Evolutionary conservation across 2,329 filamentous ascomycete species (phyloP), one percentile per base, ranked within the genome.

Genomic region (Aureobasidium pullulans): DNA sequence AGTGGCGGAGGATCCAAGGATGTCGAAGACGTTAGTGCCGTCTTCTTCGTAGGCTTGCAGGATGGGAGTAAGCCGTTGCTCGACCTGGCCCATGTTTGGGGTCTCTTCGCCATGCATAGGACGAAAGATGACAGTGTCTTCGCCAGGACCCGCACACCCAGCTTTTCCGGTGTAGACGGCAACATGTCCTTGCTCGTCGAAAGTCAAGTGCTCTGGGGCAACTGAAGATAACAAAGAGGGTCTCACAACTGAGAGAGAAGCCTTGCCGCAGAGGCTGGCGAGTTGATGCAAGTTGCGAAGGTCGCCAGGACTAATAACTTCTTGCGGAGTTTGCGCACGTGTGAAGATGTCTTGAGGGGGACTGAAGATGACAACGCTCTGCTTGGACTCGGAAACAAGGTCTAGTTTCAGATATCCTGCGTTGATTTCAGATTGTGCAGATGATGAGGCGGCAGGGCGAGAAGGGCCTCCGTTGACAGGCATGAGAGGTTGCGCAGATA

Each of bases 91-190:
- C 1, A 68, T 62, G 47, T 75, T 70, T 3, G 73, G 67, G 7
- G 63, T 66, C 32, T 70, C 66, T 53, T 70, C 68, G 15, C 67
- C 66, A 4, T 65, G 65, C 15, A 62, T 62, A 0, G 73, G 72
- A 6, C 70, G 64, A 47, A 73, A 74, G 34, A 73, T 64, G 9
- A 68, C 61, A 16, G 69, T 67, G 32, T 73, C 71, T 34, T 67
- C 61, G 4, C 71, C 70, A 2, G 71, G 69, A 5, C 42, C 63
- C 15, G 66, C 66, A 48, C 70, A 75, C 3, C 62, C 65, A 59
- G 68, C 63, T 29, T 70, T 65, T 1, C 72, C 73, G n/a, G 68
- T 64, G 53, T 73, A 74, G 9, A 72, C 72, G 8, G 71, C 70
- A 10, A 73, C 58, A 29, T 69, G 63, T 4, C 70, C 71, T 7